Evolutionary conservation across 2,329 filamentous ascomycete genomes (phyloP), one percentile per base, ranked within the genome.

Genomic region (Malbranchea zuffiana): DNA sequence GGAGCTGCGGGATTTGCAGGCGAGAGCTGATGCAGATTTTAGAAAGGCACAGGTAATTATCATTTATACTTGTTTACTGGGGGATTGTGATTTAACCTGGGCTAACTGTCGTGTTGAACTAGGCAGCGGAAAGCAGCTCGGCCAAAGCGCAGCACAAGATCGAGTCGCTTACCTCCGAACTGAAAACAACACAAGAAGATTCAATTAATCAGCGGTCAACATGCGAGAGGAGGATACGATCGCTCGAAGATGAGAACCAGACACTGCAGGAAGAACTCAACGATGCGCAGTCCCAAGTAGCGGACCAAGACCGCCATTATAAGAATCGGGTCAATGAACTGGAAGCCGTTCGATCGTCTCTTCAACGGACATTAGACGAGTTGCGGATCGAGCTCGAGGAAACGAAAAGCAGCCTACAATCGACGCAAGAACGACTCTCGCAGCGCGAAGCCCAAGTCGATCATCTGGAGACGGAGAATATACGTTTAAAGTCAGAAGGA

Each of bases 21-120:
- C 78, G 32, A 82, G 80, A 44, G 81, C 83, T n/a, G 86, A 95
- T 50, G 79, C 83, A 6, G 87, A 94, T 52, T 86, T 82, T 52
- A 80, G 83, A 50, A 72, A 72, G 45, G 69, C 72, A 20, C 70
- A 75, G 57, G 69, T 71, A 34, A 30, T 10, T 28, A 20, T 21
- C 3, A 5, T 44, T 18, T 25, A 15, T 3, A 6, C 10, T 11
- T 17, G 15, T 2, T 24, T 37, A 17, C 8, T 19, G 28, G n/a
- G 3, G 3, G 5, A 12, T 11, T 31, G 15, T 36, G 10, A 26
- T 43, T 24, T 38, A 15, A n/a, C n/a, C 12, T 33, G 3, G 26
- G n/a, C 12, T 21, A 5, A 8, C 11, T 26, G 28, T 30, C 20
- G 13, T 15, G 18, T 31, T 12, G 19, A 16, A 23, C 12, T 39